phyloP scores from a whole-genome alignment of 202 grass and related monocot species.

The Elaeis oleifera region DNA sequence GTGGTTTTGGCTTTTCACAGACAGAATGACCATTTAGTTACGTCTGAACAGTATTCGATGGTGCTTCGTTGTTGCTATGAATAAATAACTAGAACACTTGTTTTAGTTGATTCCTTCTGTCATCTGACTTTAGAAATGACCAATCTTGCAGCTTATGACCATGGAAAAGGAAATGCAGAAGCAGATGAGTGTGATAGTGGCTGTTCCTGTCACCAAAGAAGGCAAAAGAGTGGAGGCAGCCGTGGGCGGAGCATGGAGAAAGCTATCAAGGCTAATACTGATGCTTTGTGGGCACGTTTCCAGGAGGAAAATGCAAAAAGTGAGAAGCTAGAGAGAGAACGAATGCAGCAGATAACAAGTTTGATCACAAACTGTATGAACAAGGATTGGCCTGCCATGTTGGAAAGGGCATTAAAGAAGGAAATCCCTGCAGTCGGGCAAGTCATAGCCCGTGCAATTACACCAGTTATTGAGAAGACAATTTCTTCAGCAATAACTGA shows the following conservation, averaged over 20 bases:
- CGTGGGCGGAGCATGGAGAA: conserved; percentile 75
- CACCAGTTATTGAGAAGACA: conserved; percentile 65
- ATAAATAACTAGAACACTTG: not conserved
- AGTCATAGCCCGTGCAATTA: conserved; percentile 51
- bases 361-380: conserved; percentile 52
- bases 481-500: conserved; percentile 74
- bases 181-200: conserved; percentile 57
- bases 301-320: conserved; percentile 78
- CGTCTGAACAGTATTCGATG: no score
- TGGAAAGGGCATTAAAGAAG: conserved; percentile 76
- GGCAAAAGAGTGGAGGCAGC: conserved; percentile 73
- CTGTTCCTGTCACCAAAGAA: conserved; percentile 72
- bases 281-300: conserved; percentile 79
- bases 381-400: conserved; percentile 65
- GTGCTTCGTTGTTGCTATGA: no score
- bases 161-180: conserved; percentile 76
- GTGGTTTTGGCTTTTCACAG: no score
- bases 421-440: conserved; percentile 66
- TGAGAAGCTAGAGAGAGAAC: conserved; percentile 76
- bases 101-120: not conserved
- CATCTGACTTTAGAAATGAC: not conserved
- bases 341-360: conserved; percentile 65
- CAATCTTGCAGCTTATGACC: conserved; percentile 48
- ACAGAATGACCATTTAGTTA: no score
- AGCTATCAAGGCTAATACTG: conserved; percentile 65